These are phyloP conservation scores for Entelexis paramagnoliae DNA, from an alignment of 1,139 yeast genomes.

Conservation along the genomic window DNA sequence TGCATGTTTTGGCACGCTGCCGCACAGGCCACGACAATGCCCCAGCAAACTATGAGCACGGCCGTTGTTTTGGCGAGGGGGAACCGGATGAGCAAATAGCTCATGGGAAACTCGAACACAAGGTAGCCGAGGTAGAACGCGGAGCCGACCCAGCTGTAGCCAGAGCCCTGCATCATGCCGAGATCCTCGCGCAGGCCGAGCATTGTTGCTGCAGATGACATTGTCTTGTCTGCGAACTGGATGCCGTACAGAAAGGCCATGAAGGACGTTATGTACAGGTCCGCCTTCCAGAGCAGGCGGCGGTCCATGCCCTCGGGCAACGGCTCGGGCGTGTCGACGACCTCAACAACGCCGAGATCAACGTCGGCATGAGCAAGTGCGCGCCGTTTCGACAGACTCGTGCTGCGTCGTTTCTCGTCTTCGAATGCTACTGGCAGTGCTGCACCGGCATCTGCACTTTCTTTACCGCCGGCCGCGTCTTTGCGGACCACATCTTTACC, in stretches of 20 bases:
- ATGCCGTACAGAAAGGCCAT: slow-evolving; percentile 47
- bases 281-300: slow-evolving; percentile 42
- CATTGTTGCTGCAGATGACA: slow-evolving; percentile 44
- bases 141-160: slow-evolving; percentile 42
- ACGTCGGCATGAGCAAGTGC: neutral
- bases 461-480: too few species aligned
- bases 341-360: neutral
- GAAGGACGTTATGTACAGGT: slow-evolving; percentile 45
- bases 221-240: slow-evolving; percentile 57
- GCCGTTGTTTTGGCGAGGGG: slow-evolving; percentile 21
- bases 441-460: too few species aligned
- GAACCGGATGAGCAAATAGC: slow-evolving; percentile 35
- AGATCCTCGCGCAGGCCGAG: slow-evolving; percentile 38
- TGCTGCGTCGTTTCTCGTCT: neutral
- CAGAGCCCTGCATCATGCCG: slow-evolving; percentile 32
- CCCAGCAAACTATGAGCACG: slow-evolving; percentile 38
- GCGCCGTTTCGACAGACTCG: neutral
- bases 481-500: too few species aligned
- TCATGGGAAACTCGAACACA: slow-evolving; percentile 37
- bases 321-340: neutral
- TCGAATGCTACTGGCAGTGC: too few species aligned
- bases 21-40: slow-evolving; percentile 37
- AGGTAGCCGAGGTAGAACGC: slow-evolving; percentile 41
- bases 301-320: slow-evolving; percentile 9
- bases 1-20: slow-evolving; percentile 31